These are phyloP conservation scores for Purpureocillium lavendulum DNA, from an alignment of 2,329 filamentous ascomycete genomes.

Conservation along the genomic window DNA sequence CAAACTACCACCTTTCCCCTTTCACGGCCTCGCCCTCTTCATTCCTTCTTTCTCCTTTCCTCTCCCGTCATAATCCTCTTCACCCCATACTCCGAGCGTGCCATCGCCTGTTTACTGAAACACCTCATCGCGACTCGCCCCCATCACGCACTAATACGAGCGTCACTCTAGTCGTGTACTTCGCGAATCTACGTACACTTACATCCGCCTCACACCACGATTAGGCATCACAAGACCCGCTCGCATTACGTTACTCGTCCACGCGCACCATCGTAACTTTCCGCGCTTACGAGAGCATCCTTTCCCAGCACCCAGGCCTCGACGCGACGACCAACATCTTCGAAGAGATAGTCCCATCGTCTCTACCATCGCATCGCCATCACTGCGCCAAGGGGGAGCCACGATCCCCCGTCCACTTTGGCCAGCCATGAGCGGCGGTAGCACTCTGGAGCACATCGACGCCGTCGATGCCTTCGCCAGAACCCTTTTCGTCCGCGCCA, in stretches of 20 bases:
- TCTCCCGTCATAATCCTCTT: too few relatives aligned
- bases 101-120: too few relatives aligned
- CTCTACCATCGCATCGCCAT: too few relatives aligned
- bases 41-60: not conserved
- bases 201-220: too few relatives aligned
- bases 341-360: too few relatives aligned
- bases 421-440: slow-evolving; percentile 21
- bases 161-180: too few relatives aligned
- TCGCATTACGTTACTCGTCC: not conserved
- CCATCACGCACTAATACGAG: not conserved
- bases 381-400: too few relatives aligned
- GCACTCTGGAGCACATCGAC: slow-evolving; percentile 39
- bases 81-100: too few relatives aligned
- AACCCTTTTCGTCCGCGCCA: slow-evolving; percentile 45
- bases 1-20: not conserved
- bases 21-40: not conserved
- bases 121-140: not conserved
- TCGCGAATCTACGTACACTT: too few relatives aligned
- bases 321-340: too few relatives aligned
- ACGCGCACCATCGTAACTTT: not conserved
- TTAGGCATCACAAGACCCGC: not conserved
- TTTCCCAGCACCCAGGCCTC: too few relatives aligned
- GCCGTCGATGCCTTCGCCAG: slow-evolving; percentile 47
- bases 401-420: not conserved
- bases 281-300: not conserved